Base-by-base conservation (phyloP, 176 grass and related monocot species). In the Chloris gayana region DNA sequence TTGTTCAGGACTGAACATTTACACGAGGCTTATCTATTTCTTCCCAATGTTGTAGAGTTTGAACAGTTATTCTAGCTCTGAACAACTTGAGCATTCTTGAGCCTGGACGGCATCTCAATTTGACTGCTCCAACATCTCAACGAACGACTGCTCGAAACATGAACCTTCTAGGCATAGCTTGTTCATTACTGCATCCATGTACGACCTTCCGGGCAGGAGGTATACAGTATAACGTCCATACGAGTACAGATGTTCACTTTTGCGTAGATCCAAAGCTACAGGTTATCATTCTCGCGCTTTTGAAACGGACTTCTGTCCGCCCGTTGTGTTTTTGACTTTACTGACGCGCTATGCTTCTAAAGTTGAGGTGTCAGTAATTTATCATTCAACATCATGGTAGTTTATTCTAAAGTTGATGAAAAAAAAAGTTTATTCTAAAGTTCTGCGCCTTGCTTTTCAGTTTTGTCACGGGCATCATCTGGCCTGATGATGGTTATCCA, bases 251-350 rank as follows among this genome's bases (percentile, higher is more conserved):
- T 38, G 49, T 18, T 30, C 67, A 22, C 67, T 83, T 86, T 72
- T 70, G 87, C 42, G 33, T 88, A 63, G 42, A 78, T 77, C 77
- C 73, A 89, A 86, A 87, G 87, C 44, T 51, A 87, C n/a, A 14
- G 22, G 34, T 54, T 74, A 69, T 21, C 70, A 50, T 51, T 75
- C 37, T 15, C 42, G 64, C 0, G 37, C 47, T 60, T 81, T 78
- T 69, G 81, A 84, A 81, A 26, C 73, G 30, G 9, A 18, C 49
- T 58, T 46, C 18, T 6, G 58, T 62, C 81, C 31, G 64, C 58
- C 35, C 34, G 60, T 49, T 46, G 49, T 84, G 70, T 8, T 17
- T 65, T 13, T 65, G 50, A 64, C 64, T 80, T 88, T 70, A 69
- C 68, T 67, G 35, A 47, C 46, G 60, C 73, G 32, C 69, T 77